Evolutionary conservation across 371 early-diverging fungal species (phyloP), one percentile per base, ranked within the genome.

Genomic region (Apophysomyces trapeziformis): DNA sequence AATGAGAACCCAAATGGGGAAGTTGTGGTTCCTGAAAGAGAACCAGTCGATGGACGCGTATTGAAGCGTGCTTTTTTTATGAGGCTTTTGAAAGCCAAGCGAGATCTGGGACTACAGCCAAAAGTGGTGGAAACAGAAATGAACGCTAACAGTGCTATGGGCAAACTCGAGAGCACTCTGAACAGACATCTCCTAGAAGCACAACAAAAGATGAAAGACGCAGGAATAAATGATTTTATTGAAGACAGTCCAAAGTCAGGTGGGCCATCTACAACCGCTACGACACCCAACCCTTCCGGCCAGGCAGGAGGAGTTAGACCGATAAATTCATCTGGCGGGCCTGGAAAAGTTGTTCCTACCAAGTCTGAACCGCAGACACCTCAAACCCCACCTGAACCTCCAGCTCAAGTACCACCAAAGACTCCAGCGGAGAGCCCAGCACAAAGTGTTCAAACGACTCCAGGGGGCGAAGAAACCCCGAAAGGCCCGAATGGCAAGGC

Each of bases 11-110:
- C n/a, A 21, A 26, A 50, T 32, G 21, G 8, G 9, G 21, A 50
- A 50, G 54, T 50, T n/a, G 54, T 50, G 1, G 21, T 50, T 9
- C 54, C 54, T 50, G 54, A 50, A 50, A 50, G 21, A 21, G 54
- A 50, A 50, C 54, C 54, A 18, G 54, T 50, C 18, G 54, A 50
- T 21, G 21, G 21, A 1, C 54, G 54, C 54, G 21, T 21, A 6
- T 32, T 50, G 21, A 50, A 50, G 21, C 54, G 54, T 1, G 54
- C 54, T 18, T 50, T 50, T 50, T 35, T 50, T n/a, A 32, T n/a
- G 54, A 50, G 21, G 21, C n/a, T 50, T 21, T 21, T 50, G 9
- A 50, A 50, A 26, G 21, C 16, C 18, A 50, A 50, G 54, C 16
- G 54, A 8, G 8, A 16, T 5, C 21, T 50, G n/a, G 54, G 21